A percentile compares a stretch with the other conserved stretches of the same genome.
These are phyloP conservation scores for Bauhinia variegata DNA, from an alignment of 306 rosid genomes.

Conservation along the genomic window DNA sequence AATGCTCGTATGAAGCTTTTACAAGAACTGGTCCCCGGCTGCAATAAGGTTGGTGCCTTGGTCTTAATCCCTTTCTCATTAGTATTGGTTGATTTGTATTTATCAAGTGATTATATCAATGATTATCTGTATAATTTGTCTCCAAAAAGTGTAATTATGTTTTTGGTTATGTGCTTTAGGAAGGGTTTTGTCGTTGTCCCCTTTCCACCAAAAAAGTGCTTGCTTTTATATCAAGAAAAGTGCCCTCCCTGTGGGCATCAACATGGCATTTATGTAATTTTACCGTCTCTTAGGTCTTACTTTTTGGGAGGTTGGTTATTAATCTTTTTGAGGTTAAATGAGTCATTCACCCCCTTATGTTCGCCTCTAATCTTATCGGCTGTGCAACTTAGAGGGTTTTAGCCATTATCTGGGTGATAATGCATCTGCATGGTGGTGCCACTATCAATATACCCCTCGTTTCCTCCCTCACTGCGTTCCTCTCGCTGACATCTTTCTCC, in stretches of 20 bases:
- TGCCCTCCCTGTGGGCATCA: slow-evolving; percentile 38
- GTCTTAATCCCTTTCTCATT: slow-evolving; percentile 33
- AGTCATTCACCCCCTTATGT: slow-evolving; percentile 17
- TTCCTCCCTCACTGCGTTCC: slow-evolving; percentile 2
- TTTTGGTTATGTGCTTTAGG: slow-evolving; percentile 40
- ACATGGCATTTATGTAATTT: slow-evolving; percentile 49
- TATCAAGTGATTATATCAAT: slow-evolving; percentile 43
- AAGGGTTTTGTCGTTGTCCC: slow-evolving; percentile 57
- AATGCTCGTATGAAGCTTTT: slow-evolving; percentile 95
- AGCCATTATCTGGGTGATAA: background rate
- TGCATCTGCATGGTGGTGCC: slow-evolving; percentile 19
- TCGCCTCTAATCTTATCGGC: background rate
- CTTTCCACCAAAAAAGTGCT: slow-evolving; percentile 56
- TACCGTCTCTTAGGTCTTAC: background rate
- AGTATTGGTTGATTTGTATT: slow-evolving; percentile 36
- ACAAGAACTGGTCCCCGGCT: slow-evolving; percentile 99
- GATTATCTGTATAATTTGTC: slow-evolving; percentile 46
- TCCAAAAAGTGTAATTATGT: slow-evolving; percentile 60
- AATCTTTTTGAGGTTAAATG: slow-evolving; percentile 46
- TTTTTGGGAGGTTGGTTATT: slow-evolving; percentile 40
- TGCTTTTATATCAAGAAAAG: slow-evolving; percentile 66
- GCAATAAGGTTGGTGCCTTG: slow-evolving; percentile 75
- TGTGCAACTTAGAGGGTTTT: background rate
- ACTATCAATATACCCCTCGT: background rate
- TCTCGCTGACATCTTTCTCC: slow-evolving; percentile 8